These are phyloP conservation scores for Neonectria punicea DNA, from an alignment of 2,329 filamentous ascomycete species.

Conservation along the genomic window DNA sequence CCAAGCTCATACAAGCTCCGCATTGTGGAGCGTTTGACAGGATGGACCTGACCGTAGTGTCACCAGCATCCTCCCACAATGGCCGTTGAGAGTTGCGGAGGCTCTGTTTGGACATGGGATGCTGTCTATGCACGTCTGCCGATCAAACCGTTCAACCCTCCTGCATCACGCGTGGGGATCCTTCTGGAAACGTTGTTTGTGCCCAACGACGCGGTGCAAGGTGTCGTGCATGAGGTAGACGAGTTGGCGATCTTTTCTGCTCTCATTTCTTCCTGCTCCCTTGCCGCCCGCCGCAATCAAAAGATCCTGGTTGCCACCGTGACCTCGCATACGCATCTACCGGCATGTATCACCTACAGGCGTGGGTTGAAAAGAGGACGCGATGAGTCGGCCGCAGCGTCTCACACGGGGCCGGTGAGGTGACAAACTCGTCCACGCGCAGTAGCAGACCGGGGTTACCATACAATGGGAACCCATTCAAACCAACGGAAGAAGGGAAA, in stretches of 20 bases:
- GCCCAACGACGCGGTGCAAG: background rate
- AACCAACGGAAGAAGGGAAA: background rate
- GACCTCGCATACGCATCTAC: background rate
- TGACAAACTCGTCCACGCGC: constrained; percentile 5
- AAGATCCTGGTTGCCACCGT: background rate
- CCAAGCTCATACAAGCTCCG: background rate
- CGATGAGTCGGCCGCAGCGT: constrained; percentile 10
- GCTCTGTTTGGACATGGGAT: constrained; percentile 18
- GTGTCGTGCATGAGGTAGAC: background rate
- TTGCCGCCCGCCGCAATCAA: background rate
- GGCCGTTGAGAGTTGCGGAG: constrained; percentile 6
- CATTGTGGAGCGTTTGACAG: background rate
- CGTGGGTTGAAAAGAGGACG: constrained; percentile 1
- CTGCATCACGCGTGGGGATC: constrained; percentile 4
- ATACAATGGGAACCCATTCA: constrained; percentile 1
- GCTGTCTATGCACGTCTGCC: constrained; percentile 16
- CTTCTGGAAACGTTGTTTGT: constrained; percentile 10
- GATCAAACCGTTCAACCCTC: constrained; percentile 19
- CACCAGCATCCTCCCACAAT: background rate
- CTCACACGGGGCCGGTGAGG: background rate
- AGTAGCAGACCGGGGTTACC: constrained; percentile 2
- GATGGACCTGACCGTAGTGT: background rate
- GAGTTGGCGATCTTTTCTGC: background rate
- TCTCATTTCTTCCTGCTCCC: background rate
- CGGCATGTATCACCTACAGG: constrained; percentile 1